Evolutionary conservation across 2,329 filamentous ascomycete species (phyloP).

Genomic region (Diplodia corticola): DNA sequence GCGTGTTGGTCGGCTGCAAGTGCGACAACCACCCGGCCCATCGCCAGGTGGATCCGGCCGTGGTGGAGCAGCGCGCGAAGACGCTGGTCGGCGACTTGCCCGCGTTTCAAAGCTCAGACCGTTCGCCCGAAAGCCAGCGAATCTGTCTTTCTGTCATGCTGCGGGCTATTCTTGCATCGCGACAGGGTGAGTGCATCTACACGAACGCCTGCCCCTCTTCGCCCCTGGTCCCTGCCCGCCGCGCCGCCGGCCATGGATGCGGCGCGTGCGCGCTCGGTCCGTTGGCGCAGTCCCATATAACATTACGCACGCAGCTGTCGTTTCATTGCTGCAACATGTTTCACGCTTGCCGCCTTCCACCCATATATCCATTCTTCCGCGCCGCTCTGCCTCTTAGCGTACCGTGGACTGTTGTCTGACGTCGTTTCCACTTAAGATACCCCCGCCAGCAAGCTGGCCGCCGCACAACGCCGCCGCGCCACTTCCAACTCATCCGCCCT

Average conservation of each 20-base stretch:
- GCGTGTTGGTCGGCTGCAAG: conserved; percentile 83
- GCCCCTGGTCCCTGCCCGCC: conserved; percentile 7
- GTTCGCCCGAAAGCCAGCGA: conserved; percentile 70
- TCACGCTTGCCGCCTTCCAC: conserved; percentile 17
- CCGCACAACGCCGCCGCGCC: conserved; percentile 44
- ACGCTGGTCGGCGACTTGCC: conserved; percentile 64
- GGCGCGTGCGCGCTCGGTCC: conserved; percentile 22
- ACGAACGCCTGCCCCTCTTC: background rate
- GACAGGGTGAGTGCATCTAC: conserved; percentile 62
- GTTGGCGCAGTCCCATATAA: conserved; percentile 18
- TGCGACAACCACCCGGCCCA: conserved; percentile 74
- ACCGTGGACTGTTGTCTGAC: conserved; percentile 6
- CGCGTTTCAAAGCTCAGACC: conserved; percentile 71
- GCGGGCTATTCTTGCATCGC: conserved; percentile 65
- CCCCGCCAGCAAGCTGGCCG: conserved; percentile 30
- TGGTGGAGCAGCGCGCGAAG: conserved; percentile 64
- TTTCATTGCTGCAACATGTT: conserved; percentile 22
- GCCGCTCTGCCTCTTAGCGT: conserved; percentile 6
- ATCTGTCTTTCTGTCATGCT: conserved; percentile 76
- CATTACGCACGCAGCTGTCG: conserved; percentile 21
- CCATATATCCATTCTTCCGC: conserved; percentile 16
- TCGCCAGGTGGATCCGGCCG: conserved; percentile 69
- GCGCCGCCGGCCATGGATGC: background rate
- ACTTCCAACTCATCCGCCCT: conserved; percentile 50
- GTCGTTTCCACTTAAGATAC: conserved; percentile 18